phyloP scores from a whole-genome alignment of 2,329 filamentous ascomycete genomes.

The Aspergillus aculeatus region DNA sequence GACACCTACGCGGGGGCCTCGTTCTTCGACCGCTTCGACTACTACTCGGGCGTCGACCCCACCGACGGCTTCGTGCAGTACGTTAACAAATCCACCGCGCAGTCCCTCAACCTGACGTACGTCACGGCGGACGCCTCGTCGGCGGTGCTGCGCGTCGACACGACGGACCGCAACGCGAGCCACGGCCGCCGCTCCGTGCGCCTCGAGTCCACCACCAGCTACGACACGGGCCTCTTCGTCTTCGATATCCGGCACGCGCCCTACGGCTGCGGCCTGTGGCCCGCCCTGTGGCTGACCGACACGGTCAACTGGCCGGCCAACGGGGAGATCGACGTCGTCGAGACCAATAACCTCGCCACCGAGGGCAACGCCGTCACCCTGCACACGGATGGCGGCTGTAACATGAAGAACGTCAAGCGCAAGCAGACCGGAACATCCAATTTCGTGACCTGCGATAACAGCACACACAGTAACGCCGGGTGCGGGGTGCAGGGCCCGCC shows the following conservation, averaged over 20 bases:
- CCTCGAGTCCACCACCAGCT: conserved; percentile 60
- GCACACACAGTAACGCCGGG: conserved; percentile 54
- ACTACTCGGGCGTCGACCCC: not conserved
- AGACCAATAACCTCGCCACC: conserved; percentile 56
- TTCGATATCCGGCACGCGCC: conserved; percentile 66
- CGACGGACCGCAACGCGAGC: conserved; percentile 56
- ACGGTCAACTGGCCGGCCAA: conserved; percentile 60
- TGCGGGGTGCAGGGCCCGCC: conserved; percentile 53
- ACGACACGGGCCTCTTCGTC: conserved; percentile 63
- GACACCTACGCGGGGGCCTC: conserved; percentile 4
- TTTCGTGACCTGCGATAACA: conserved; percentile 52
- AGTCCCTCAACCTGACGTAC: conserved; percentile 58
- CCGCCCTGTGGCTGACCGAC: conserved; percentile 66
- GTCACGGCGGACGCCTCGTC: conserved; percentile 47
- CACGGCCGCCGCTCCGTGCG: conserved; percentile 65
- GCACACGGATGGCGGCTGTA: conserved; percentile 58
- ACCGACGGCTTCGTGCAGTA: conserved; percentile 17
- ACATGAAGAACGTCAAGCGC: conserved; percentile 52
- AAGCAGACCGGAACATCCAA: conserved; percentile 51
- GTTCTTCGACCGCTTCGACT: conserved; percentile 5
- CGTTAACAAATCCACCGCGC: conserved; percentile 40
- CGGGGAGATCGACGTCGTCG: conserved; percentile 65
- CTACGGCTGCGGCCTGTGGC: conserved; percentile 64
- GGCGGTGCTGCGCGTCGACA: conserved; percentile 62
- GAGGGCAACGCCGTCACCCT: conserved; percentile 61